Conservation (phyloP, 768 basidiomycete genomes). For the Porpolomopsis calyptriformis region DNA sequence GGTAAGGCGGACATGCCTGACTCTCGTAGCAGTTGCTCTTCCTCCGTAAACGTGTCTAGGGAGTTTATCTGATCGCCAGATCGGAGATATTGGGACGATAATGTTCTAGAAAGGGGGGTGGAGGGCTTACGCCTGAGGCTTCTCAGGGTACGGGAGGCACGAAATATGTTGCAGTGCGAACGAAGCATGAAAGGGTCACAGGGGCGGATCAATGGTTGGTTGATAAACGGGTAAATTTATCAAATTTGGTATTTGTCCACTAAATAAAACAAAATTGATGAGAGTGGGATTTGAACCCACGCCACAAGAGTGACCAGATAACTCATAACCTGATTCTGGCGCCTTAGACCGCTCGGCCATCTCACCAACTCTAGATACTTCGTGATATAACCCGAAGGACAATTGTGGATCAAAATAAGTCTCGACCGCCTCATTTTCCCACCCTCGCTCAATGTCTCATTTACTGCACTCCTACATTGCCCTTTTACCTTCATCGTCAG, state of each 20-base stretch:
- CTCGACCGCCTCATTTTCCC: too few species aligned
- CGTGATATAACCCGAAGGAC: neutral
- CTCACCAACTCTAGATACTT: slow-evolving; percentile 25
- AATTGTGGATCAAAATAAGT: neutral
- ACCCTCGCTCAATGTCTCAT: slow-evolving; percentile 7
- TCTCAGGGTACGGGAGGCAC: neutral
- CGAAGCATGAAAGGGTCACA: neutral
- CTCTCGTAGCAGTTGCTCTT: slow-evolving; percentile 90
- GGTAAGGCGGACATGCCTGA: slow-evolving; percentile 43
- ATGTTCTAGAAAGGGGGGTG: slow-evolving; percentile 18
- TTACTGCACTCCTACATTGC: slow-evolving; percentile 36
- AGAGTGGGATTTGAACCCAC: slow-evolving; percentile 7
- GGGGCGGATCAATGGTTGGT: too few species aligned
- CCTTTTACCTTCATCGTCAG: slow-evolving; percentile 36
- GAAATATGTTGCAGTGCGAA: neutral
- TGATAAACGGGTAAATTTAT: too few species aligned
- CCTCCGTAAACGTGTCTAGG: slow-evolving; percentile 79
- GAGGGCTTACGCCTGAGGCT: neutral
- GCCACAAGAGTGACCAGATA: slow-evolving; percentile 6
- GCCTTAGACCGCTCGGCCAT: slow-evolving; percentile 74
- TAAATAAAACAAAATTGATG: slow-evolving; percentile 1
- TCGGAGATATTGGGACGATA: slow-evolving; percentile 24
- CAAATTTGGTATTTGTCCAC: too few species aligned
- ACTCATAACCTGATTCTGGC: slow-evolving; percentile 33
- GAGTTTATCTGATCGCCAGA: slow-evolving; percentile 38